Percentiles rank a stretch among this genome's conserved stretches.
phyloP scores from a whole-genome alignment of 306 rosid species.

The Trifolium pratense region DNA sequence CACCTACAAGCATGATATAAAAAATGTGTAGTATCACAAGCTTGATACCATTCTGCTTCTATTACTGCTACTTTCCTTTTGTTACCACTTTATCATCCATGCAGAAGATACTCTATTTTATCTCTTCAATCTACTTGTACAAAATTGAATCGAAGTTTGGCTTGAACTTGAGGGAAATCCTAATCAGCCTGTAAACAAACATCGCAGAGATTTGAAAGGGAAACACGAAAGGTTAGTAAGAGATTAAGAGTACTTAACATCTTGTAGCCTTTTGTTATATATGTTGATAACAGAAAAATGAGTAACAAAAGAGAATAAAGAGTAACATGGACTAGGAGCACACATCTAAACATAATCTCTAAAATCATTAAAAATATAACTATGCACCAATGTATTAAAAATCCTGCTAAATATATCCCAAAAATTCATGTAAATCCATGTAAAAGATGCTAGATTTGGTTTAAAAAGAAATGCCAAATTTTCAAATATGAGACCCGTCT shows the following conservation, averaged over 20 bases:
- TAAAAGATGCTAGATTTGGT: neutral
- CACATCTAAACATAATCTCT: neutral
- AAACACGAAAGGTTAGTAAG: neutral
- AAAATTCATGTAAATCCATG: conserved; percentile 1
- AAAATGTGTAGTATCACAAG: neutral
- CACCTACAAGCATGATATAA: conserved; percentile 18
- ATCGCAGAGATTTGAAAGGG: neutral
- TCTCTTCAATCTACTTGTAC: conserved; percentile 18
- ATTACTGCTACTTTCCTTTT: neutral
- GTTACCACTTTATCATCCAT: conserved; percentile 14
- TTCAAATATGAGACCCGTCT: neutral
- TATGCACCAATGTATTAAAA: neutral
- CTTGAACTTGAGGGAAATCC: neutral
- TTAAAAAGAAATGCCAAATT: neutral
- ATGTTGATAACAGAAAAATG: no score
- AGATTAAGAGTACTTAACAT: no score
- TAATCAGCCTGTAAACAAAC: neutral
- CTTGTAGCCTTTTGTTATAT: no score
- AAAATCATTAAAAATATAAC: conserved; percentile 7
- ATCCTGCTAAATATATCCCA: neutral
- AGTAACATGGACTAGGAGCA: neutral
- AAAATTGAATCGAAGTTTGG: neutral
- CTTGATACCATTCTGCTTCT: conserved; percentile 31
- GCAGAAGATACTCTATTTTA: conserved; percentile 49
- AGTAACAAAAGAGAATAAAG: no score